Conservation (phyloP, 345 rosid species). For the Euphorbia peplus region DNA sequence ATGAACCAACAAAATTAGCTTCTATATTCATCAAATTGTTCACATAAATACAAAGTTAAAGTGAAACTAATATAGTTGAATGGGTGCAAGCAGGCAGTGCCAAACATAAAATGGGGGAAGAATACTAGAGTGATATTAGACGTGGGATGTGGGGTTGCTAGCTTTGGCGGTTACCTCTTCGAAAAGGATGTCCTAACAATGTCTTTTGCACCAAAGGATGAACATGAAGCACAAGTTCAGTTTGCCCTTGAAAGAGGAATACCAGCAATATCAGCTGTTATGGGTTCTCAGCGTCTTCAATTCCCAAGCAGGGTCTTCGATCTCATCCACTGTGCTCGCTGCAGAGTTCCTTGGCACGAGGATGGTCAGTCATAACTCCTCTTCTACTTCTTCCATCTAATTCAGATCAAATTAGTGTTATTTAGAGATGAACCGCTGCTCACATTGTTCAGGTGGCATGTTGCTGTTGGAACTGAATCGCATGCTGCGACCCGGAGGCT, state of each 20-base stretch:
- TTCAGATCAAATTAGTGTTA: not conserved
- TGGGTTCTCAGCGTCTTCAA: conserved; percentile 87
- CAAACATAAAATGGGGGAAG: conserved; percentile 78
- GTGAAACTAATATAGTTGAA: not conserved
- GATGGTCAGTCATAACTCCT: conserved; percentile 50
- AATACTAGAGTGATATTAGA: conserved; percentile 68
- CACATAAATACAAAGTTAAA: not conserved
- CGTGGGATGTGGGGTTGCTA: conserved; percentile 97
- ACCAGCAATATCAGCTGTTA: conserved; percentile 93
- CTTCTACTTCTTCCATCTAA: not conserved
- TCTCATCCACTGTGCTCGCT: conserved; percentile 84
- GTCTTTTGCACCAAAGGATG: conserved; percentile 98
- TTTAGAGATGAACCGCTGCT: not conserved
- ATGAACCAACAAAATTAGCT: not conserved
- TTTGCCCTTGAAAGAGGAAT: conserved; percentile 95
- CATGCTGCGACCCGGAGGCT: conserved; percentile 83
- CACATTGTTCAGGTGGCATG: conserved; percentile 45
- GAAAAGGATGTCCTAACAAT: conserved; percentile 84
- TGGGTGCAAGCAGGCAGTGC: conserved; percentile 48
- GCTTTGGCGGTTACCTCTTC: conserved; percentile 83
- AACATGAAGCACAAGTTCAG: conserved; percentile 96
- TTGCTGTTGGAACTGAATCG: conserved; percentile 87
- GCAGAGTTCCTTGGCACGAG: conserved; percentile 93
- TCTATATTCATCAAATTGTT: no score
- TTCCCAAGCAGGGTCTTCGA: conserved; percentile 92